Evolutionary conservation across 2,329 filamentous ascomycete genomes (phyloP).

Genomic region (Xylariaceae sp.): DNA sequence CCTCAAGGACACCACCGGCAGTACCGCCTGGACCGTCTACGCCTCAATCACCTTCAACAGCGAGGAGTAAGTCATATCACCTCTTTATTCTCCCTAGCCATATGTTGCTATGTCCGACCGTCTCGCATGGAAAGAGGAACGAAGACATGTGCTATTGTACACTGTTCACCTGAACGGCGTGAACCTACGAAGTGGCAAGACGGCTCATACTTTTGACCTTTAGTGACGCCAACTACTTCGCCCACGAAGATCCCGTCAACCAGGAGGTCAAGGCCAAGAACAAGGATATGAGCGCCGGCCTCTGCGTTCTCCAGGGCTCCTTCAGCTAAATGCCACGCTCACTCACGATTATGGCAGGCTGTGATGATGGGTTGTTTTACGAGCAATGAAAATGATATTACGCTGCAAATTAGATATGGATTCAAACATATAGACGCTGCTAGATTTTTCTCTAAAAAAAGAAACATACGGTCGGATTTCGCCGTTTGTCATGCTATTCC

Average conservation of each 20-base stretch:
- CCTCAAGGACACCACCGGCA: slow-evolving; percentile 21
- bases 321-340: slow-evolving; percentile 11
- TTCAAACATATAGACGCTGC: neutral
- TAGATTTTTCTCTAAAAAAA: slow-evolving; percentile 6
- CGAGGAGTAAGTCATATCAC: slow-evolving; percentile 25
- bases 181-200: neutral
- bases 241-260: slow-evolving; percentile 26
- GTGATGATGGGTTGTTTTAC: slow-evolving; percentile 3
- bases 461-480: too few relatives aligned
- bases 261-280: slow-evolving; percentile 25
- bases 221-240: slow-evolving; percentile 29
- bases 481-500: too few relatives aligned
- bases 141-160: too few relatives aligned
- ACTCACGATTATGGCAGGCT: neutral
- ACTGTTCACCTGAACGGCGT: too few relatives aligned
- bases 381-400: slow-evolving; percentile 20
- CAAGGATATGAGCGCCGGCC: slow-evolving; percentile 8
- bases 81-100: too few relatives aligned
- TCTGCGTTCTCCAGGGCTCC: slow-evolving; percentile 22
- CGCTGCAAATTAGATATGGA: neutral
- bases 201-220: neutral
- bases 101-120: too few relatives aligned
- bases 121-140: too few relatives aligned
- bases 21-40: slow-evolving; percentile 19
- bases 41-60: slow-evolving; percentile 26